These are phyloP conservation scores for Beta macrorhiza DNA, from an alignment of 179 eudicot species.

Conservation along the genomic window DNA sequence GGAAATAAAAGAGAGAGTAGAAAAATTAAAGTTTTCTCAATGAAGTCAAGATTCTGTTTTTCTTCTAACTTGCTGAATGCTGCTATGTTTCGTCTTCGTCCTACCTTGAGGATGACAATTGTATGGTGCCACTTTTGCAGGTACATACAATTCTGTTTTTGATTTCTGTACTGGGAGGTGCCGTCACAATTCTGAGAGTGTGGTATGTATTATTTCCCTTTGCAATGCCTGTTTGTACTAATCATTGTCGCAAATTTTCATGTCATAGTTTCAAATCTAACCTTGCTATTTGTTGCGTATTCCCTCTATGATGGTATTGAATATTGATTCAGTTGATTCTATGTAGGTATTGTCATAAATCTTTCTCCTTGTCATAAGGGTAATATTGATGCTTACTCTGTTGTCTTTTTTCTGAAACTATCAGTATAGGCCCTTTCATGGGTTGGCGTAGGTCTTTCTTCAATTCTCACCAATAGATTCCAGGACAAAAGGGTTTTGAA, in stretches of 20 bases:
- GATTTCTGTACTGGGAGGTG: slow-evolving; percentile 96
- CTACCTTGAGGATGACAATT: slow-evolving; percentile 14
- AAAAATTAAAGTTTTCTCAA: neutral
- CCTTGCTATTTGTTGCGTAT: neutral
- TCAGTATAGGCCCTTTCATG: neutral
- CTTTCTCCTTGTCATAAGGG: neutral
- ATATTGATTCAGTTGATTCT: neutral
- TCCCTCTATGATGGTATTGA: neutral
- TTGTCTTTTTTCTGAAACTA: neutral
- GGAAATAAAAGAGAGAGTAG: neutral
- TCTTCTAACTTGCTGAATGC: neutral
- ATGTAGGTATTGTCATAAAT: neutral
- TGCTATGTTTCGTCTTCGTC: neutral
- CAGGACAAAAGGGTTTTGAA: neutral
- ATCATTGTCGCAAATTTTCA: neutral
- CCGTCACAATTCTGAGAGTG: slow-evolving; percentile 96
- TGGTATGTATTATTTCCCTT: slow-evolving; percentile 46
- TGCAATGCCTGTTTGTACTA: neutral
- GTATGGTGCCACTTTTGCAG: slow-evolving; percentile 39
- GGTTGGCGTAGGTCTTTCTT: neutral
- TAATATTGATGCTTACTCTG: neutral
- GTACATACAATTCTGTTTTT: slow-evolving; percentile 75
- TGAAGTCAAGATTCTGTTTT: no score
- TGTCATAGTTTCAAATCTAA: slow-evolving; percentile 3
- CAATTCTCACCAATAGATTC: neutral